phyloP scores from a whole-genome alignment of 139 green algal genomes.

The Chlamydomonas asymmetrica region DNA sequence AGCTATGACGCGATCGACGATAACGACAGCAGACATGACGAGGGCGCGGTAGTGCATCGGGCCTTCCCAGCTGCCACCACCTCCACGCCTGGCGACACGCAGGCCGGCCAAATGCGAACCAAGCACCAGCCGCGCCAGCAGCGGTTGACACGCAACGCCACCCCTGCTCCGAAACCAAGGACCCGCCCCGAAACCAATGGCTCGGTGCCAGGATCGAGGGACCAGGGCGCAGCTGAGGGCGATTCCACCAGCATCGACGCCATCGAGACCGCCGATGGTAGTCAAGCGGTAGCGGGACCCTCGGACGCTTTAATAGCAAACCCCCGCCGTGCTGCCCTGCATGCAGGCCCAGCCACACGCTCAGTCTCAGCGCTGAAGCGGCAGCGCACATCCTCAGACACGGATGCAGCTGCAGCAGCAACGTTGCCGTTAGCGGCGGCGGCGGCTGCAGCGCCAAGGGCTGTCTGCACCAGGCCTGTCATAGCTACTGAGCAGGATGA shows the following conservation, averaged over 20 bases:
- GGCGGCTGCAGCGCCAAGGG: background rate
- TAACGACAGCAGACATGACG: no score
- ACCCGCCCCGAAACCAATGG: background rate
- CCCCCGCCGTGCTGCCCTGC: no score
- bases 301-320: background rate
- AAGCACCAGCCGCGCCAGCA: no score
- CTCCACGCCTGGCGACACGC: no score
- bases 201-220: background rate
- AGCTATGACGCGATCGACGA: no score
- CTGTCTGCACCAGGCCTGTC: background rate
- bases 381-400: no score
- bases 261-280: background rate
- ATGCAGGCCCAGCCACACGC: background rate
- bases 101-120: no score
- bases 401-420: background rate
- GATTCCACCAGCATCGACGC: background rate
- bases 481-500: background rate
- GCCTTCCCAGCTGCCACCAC: no score
- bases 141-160: no score
- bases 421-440: background rate
- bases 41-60: no score
- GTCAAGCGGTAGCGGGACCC: background rate
- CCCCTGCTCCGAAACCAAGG: background rate
- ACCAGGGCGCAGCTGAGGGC: background rate
- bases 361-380: background rate